These are phyloP conservation scores for Saccharata proteae DNA, from an alignment of 2,329 filamentous ascomycete species.

Conservation along the genomic window DNA sequence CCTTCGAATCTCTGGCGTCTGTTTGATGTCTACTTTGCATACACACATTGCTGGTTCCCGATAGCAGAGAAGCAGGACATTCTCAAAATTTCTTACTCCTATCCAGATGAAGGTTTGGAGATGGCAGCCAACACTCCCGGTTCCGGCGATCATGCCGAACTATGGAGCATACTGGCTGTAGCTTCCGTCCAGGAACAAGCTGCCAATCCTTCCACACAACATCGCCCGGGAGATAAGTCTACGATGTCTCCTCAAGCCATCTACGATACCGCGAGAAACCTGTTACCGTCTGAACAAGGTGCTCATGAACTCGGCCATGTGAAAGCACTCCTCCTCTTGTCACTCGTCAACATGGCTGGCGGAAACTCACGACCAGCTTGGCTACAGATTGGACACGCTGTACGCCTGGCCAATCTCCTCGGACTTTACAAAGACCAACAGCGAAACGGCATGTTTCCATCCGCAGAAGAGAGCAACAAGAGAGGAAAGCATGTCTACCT, in stretches of 20 bases:
- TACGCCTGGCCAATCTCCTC: constrained; percentile 34
- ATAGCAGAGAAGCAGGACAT: constrained; percentile 57
- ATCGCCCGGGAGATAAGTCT: constrained; percentile 3
- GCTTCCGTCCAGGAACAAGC: constrained; percentile 21
- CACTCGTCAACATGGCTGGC: constrained; percentile 50
- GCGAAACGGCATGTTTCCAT: background rate
- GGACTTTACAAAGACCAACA: constrained; percentile 17
- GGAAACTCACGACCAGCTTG: constrained; percentile 48
- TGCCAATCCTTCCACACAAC: constrained; percentile 3
- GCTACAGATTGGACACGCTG: constrained; percentile 52
- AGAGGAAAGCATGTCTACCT: constrained; percentile 34
- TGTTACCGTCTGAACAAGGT: constrained; percentile 21
- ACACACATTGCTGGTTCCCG: constrained; percentile 66
- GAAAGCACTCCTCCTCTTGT: constrained; percentile 36
- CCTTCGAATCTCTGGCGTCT: constrained; percentile 47
- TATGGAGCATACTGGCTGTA: constrained; percentile 34
- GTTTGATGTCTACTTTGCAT: constrained; percentile 62
- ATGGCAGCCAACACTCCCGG: constrained; percentile 14
- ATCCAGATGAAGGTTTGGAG: constrained; percentile 32
- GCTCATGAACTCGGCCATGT: constrained; percentile 27
- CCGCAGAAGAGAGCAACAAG: constrained; percentile 19
- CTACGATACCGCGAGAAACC: constrained; percentile 17
- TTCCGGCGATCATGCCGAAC: constrained; percentile 29
- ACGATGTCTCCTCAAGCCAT: constrained; percentile 13
- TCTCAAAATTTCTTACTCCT: constrained; percentile 44